Evolutionary conservation across 192 early-diverging fungal genomes (phyloP), one percentile per base, ranked within the genome.

Genomic region (Coemansia furcata): DNA sequence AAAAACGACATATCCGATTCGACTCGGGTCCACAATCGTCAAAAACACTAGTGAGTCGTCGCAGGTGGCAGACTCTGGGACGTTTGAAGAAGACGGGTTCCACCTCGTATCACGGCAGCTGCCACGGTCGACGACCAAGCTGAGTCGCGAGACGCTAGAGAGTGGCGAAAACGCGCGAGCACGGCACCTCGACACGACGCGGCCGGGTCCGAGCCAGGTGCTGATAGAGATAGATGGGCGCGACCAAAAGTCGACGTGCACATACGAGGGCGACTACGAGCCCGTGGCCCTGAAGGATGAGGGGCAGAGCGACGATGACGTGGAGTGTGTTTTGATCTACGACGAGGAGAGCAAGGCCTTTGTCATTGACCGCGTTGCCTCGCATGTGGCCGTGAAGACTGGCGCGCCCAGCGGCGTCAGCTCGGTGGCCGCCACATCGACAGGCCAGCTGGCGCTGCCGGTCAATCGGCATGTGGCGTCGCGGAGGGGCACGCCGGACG

Each of bases 251-350:
- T 36, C 74, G 0, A 57, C 62, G 9, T 82, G 71, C 52, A 74
- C 71, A 36, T 82, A 77, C 47, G 80, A 82, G 26, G 80, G 80
- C 23, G 80, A 82, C 21, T 73, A 57, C 57, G 80, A 74, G 55
- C 58, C 58, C 3, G 58, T 39, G n/a, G 8, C 40, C 23, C 23
- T 26, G 14, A n/a, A 32, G 2, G 3, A 35, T n/a, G 33, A 35
- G 10, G 54, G 15, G 12, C 23, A 54, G 7, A 12, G n/a, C 39
- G 66, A 62, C 30, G 52, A 43, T 3, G 58, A 54, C 12, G 43
- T 82, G 29, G 68, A 76, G 10, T 82, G 80, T 39, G 65, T 82
- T 6, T 38, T 82, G 40, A 61, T 82, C 23, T 82, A 82, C 36
- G 80, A 82, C 36, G 64, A 66, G 7, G 74, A 82, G 39, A 62